These are phyloP conservation scores for Aspergillus sp. DNA, from an alignment of 2,329 filamentous ascomycete genomes.

Conservation along the genomic window DNA sequence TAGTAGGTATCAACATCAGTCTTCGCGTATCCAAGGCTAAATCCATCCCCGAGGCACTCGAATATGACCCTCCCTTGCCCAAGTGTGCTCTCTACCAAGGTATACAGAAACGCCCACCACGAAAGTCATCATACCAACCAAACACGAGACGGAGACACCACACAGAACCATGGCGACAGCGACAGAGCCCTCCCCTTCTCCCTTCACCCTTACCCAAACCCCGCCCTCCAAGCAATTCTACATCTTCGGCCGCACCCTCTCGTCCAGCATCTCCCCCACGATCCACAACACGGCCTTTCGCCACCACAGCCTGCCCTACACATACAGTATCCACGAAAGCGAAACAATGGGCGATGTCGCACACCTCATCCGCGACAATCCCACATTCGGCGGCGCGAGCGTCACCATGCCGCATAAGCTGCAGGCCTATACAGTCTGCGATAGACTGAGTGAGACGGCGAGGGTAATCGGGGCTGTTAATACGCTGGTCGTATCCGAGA, in stretches of 20 bases:
- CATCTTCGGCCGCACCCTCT: slow-evolving; percentile 25
- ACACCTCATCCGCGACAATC: slow-evolving; percentile 60
- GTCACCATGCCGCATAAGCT: slow-evolving; percentile 57
- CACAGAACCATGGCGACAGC: too few relatives aligned
- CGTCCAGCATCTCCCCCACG: slow-evolving; percentile 24
- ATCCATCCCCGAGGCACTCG: too few relatives aligned
- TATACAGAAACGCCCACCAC: too few relatives aligned
- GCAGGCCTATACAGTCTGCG: background rate
- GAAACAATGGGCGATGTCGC: slow-evolving; percentile 23
- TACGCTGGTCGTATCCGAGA: background rate
- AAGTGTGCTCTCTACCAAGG: too few relatives aligned
- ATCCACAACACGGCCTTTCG: slow-evolving; percentile 29
- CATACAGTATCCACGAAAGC: slow-evolving; percentile 21
- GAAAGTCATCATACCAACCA: too few relatives aligned
- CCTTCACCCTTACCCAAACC: too few relatives aligned
- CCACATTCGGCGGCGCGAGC: slow-evolving; percentile 81
- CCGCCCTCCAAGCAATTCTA: background rate
- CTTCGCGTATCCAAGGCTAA: too few relatives aligned
- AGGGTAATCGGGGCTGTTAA: background rate
- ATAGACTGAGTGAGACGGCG: background rate
- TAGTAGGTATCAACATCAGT: too few relatives aligned
- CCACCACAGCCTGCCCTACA: slow-evolving; percentile 16
- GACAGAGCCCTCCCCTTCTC: too few relatives aligned
- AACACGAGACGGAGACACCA: too few relatives aligned
- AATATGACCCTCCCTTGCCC: too few relatives aligned